Percentiles rank a stretch among this genome's conserved stretches.
Conservation (phyloP, 305 asterid species). For the Fraxinus platypoda region DNA sequence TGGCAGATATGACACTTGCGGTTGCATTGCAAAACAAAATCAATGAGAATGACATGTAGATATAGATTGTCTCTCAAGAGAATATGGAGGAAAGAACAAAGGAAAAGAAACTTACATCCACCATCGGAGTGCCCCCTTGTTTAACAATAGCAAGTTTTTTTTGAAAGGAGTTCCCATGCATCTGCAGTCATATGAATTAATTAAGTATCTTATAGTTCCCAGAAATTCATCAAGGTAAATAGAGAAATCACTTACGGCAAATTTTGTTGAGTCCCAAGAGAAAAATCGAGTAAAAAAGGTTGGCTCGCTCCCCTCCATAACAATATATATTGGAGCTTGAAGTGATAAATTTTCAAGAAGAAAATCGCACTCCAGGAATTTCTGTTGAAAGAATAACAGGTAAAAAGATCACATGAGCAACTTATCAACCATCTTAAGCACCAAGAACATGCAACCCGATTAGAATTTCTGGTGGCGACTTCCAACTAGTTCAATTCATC, state of each 20-base stretch:
- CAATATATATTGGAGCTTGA: constrained; percentile 62
- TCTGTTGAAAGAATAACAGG: constrained; percentile 39
- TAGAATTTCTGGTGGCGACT: not conserved
- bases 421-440: constrained; percentile 7
- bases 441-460: not conserved
- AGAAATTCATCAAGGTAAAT: constrained; percentile 7
- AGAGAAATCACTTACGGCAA: constrained; percentile 47
- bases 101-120: constrained; percentile 54
- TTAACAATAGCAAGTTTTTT: constrained; percentile 69
- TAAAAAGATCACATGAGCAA: constrained; percentile 1
- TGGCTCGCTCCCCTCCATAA: constrained; percentile 84
- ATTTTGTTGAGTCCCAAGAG: constrained; percentile 75
- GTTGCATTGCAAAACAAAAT: not conserved
- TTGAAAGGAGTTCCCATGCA: constrained; percentile 83
- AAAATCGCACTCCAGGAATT: constrained; percentile 56
- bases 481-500: not conserved
- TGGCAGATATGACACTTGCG: not conserved
- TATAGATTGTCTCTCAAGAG: not conserved
- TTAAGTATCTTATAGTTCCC: not conserved
- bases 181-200: constrained; percentile 39
- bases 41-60: constrained; percentile 1
- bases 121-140: constrained; percentile 46
- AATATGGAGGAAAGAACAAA: constrained; percentile 1
- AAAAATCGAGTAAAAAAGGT: constrained; percentile 74
- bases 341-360: constrained; percentile 48